phyloP scores from a whole-genome alignment of 2,329 filamentous ascomycete species.

The Sclerotinia trifoliorum region DNA sequence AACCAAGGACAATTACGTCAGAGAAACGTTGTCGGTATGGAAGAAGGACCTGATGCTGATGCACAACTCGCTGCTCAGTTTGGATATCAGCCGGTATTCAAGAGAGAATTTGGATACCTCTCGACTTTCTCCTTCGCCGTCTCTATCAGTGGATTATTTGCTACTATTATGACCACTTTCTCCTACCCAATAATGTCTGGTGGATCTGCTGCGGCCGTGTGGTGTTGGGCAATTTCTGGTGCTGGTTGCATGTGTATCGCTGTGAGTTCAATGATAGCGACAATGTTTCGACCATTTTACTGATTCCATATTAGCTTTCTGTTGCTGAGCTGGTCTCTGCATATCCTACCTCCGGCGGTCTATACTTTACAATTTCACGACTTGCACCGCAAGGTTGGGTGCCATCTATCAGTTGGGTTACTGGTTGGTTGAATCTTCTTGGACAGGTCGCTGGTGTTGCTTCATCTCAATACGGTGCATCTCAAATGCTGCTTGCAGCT shows the following conservation, averaged over 20 bases:
- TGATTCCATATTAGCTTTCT: slow-evolving; percentile 41
- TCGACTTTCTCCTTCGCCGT: slow-evolving; percentile 62
- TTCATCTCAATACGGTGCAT: slow-evolving; percentile 56
- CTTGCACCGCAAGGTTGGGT: slow-evolving; percentile 50
- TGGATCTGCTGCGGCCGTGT: slow-evolving; percentile 53
- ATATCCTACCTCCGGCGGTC: slow-evolving; percentile 54
- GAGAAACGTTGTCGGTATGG: slow-evolving; percentile 22
- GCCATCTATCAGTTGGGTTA: slow-evolving; percentile 48
- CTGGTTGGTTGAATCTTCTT: slow-evolving; percentile 52
- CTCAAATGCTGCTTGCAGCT: slow-evolving; percentile 56
- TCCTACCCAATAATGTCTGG: slow-evolving; percentile 53
- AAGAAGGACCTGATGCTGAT: slow-evolving; percentile 36
- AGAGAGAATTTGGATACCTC: slow-evolving; percentile 57
- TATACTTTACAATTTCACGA: slow-evolving; percentile 57
- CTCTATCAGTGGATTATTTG: slow-evolving; percentile 55
- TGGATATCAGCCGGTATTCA: slow-evolving; percentile 50
- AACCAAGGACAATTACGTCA: slow-evolving; percentile 5
- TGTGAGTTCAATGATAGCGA: slow-evolving; percentile 29
- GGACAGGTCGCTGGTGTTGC: slow-evolving; percentile 53
- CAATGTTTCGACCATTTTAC: background rate
- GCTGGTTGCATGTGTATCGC: slow-evolving; percentile 56
- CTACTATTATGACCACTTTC: slow-evolving; percentile 56
- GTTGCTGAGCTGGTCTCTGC: slow-evolving; percentile 32
- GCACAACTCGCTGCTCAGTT: slow-evolving; percentile 39
- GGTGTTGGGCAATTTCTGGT: slow-evolving; percentile 59